Evolutionary conservation across 345 rosid genomes (phyloP).

Genomic region (Eucalyptus cloeziana): DNA sequence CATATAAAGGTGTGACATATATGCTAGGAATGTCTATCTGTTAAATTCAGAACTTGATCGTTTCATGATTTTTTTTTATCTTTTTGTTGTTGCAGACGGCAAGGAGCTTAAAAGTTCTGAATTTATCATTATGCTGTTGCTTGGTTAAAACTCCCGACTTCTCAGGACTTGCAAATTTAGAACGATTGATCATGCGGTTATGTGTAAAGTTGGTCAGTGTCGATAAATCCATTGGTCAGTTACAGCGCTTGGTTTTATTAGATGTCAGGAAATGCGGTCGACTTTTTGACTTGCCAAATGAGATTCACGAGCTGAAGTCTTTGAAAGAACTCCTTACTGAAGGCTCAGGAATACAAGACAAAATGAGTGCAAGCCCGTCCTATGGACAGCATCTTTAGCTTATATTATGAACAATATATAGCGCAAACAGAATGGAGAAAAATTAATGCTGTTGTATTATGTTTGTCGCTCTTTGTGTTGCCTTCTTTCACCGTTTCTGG

Average conservation of each 20-base stretch:
- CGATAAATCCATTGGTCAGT: background rate
- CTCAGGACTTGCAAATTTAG: background rate
- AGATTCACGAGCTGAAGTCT: background rate
- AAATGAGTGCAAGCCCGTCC: background rate
- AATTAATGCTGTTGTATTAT: background rate
- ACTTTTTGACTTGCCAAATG: background rate
- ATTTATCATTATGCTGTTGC: background rate
- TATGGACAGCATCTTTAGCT: background rate
- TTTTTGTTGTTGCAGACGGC: background rate
- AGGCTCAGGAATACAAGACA: too few species aligned
- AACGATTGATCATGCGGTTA: background rate
- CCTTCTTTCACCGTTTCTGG: background rate
- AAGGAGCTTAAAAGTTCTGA: background rate
- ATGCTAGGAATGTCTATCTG: background rate
- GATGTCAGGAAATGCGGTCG: background rate
- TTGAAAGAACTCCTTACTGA: background rate
- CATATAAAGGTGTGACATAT: background rate
- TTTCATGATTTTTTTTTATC: background rate
- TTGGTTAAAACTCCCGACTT: background rate
- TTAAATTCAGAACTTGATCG: background rate
- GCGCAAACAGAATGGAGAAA: background rate
- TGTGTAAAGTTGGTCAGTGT: background rate
- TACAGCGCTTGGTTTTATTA: background rate
- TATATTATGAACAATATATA: too few species aligned
- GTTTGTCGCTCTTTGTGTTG: background rate